These are phyloP conservation scores for Tricholoma flavovirens DNA, from an alignment of 768 basidiomycete species.

Conservation along the genomic window DNA sequence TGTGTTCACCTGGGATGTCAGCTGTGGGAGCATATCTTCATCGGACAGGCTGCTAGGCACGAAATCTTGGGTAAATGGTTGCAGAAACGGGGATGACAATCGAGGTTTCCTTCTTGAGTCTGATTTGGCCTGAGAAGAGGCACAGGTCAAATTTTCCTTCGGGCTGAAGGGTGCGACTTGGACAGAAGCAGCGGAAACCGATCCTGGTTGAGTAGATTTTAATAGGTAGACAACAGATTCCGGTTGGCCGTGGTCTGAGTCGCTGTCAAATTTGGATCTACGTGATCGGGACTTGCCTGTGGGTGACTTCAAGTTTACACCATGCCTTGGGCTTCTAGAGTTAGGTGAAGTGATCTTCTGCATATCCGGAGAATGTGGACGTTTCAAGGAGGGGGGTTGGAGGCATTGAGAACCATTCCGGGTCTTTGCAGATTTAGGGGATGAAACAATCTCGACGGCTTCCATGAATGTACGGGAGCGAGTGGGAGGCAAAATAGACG, in stretches of 20 bases:
- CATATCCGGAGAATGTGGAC: conserved; percentile 5
- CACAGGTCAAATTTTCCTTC: conserved; percentile 19
- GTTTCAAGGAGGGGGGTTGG: conserved; percentile 1
- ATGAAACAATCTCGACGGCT: conserved; percentile 17
- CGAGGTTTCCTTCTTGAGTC: conserved; percentile 33
- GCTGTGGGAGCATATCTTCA: conserved; percentile 46
- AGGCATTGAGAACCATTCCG: conserved; percentile 1
- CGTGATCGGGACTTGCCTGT: conserved; percentile 9
- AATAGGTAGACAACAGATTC: conserved; percentile 25
- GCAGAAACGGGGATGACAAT: conserved; percentile 20
- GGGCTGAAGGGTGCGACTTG: conserved; percentile 13
- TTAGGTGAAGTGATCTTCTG: neutral
- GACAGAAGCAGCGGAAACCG: neutral
- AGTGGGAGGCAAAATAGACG: conserved; percentile 11
- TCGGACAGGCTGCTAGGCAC: conserved; percentile 66
- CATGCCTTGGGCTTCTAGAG: neutral
- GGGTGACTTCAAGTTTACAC: neutral
- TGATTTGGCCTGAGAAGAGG: conserved; percentile 9
- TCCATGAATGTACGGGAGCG: conserved; percentile 9
- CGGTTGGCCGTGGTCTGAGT: conserved; percentile 26
- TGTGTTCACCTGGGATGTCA: conserved; percentile 18
- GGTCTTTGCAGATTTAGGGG: conserved; percentile 9
- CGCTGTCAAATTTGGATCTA: conserved; percentile 32
- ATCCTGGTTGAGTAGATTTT: conserved; percentile 19
- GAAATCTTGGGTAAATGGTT: conserved; percentile 25